Conservation (phyloP, 805 yeast species). For the Henningerozyma blattae region DNA sequence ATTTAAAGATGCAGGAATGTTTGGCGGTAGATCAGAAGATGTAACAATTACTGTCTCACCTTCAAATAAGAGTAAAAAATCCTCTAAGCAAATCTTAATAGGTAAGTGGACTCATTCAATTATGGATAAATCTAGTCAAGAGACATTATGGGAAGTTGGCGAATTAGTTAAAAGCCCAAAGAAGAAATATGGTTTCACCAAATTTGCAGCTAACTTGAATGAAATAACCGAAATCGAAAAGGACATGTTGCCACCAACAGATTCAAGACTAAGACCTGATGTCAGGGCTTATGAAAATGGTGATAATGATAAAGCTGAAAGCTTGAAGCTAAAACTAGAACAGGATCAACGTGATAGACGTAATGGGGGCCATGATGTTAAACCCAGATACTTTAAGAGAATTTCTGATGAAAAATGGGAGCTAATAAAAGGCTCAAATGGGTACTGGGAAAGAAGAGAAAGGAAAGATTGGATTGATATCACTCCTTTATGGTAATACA, state of each 20-base stretch:
- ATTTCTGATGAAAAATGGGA: slow-evolving; percentile 37
- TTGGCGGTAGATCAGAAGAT: slow-evolving; percentile 71
- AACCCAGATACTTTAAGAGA: slow-evolving; percentile 53
- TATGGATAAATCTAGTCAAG: slow-evolving; percentile 24
- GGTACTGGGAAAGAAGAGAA: slow-evolving; percentile 75
- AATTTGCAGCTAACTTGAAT: slow-evolving; percentile 70
- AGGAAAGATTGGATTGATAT: slow-evolving; percentile 48
- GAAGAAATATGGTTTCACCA: slow-evolving; percentile 75
- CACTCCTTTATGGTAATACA: slow-evolving; percentile 40
- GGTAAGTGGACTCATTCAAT: slow-evolving; percentile 84
- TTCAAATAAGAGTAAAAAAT: slow-evolving; percentile 8
- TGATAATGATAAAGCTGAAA: slow-evolving; percentile 59
- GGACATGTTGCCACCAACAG: slow-evolving; percentile 64
- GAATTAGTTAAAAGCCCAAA: slow-evolving; percentile 44
- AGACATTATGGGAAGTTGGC: slow-evolving; percentile 61
- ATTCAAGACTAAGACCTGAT: slow-evolving; percentile 86
- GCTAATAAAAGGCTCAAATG: slow-evolving; percentile 40
- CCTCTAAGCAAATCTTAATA: slow-evolving; percentile 14
- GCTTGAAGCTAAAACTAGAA: slow-evolving; percentile 55
- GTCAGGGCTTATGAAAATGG: slow-evolving; percentile 61
- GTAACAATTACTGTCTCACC: slow-evolving; percentile 28
- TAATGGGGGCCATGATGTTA: slow-evolving; percentile 35
- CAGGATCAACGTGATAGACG: slow-evolving; percentile 73
- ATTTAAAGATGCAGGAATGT: slow-evolving; percentile 74
- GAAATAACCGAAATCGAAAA: slow-evolving; percentile 64